Evolutionary conservation across 805 yeast genomes (phyloP).

Genomic region (Yamadazyma laniorum): DNA sequence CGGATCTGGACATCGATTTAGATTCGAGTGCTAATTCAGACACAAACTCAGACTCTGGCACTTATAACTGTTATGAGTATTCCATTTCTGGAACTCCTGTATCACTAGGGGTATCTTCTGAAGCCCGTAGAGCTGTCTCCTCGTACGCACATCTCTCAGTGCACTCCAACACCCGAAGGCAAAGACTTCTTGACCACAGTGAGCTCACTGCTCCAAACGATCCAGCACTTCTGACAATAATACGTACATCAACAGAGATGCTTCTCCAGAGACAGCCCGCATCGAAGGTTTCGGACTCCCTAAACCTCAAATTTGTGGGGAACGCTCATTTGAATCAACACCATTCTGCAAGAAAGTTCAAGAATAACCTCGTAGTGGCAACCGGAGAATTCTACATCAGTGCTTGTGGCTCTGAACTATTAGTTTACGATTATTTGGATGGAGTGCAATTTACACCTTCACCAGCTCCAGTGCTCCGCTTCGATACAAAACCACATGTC

Average conservation of each 20-base stretch:
- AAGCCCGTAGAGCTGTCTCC: background rate
- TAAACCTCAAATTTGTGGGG: conserved; percentile 23
- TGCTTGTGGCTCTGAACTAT: conserved; percentile 34
- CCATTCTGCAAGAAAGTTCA: conserved; percentile 33
- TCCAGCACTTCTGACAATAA: background rate
- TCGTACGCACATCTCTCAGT: background rate
- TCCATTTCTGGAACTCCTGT: background rate
- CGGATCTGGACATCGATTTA: background rate
- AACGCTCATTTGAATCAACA: conserved; percentile 19
- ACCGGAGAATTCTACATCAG: conserved; percentile 26
- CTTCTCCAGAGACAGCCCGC: background rate
- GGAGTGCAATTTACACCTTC: conserved; percentile 25
- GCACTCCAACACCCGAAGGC: background rate
- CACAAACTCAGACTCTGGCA: background rate
- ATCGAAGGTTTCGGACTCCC: conserved; percentile 34
- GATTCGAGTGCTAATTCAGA: background rate
- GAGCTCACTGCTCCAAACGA: background rate
- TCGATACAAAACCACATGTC: conserved; percentile 42
- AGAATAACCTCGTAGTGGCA: conserved; percentile 36
- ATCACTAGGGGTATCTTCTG: background rate
- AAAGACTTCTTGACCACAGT: background rate
- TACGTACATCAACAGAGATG: background rate
- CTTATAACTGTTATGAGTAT: conserved; percentile 4
- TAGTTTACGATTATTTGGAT: conserved; percentile 30
- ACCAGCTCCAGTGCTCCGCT: conserved; percentile 22